Evolutionary conservation across 1,139 yeast species (phyloP), one percentile per base, ranked within the genome.

Genomic region (Groenewaldozyma auringiensis): DNA sequence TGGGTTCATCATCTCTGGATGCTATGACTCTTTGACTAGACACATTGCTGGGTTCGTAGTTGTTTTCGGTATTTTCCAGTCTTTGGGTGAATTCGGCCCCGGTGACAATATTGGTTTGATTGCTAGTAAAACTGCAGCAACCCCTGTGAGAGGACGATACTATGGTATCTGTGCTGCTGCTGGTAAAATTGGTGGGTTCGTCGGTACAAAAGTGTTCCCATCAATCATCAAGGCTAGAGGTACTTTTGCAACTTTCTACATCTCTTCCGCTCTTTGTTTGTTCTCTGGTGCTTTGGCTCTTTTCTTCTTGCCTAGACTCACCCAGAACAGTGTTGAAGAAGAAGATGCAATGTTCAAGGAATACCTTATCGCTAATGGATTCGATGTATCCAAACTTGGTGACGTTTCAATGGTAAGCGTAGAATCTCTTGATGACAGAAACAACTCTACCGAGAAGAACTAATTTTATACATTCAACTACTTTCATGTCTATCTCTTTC

Each of bases 71-170:
- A 76, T 88, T 51, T 88, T 87, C 64, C 69, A 78, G 59, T 72
- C 95, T 4, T 71, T 86, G 43, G 96, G 96, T 57, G 96, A 88
- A 65, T 83, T 88, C 64, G 95, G 95, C 21, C 89, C 95, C 11
- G 96, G 96, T 68, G 86, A 87, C 65, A 85, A 84, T 65, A 81
- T 83, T 62, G 96, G 96, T 55, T 67, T 84, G 46, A 70, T 88
- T 50, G 94, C 96, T 22, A 76, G 95, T 31, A 88, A 88, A 66
- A 81, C 94, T 22, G 74, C 81, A 44, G 84, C 95, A 37, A 81
- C 95, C n/a, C 79, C 94, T 27, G 75, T 87, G 44, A 80, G 96
- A 69, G 96, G 96, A 51, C 84, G 82, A 58, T 84, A 83, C 66
- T 88, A 88, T 62, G 92, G 92, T 57, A 75, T 87, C 57, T 89